phyloP scores from a whole-genome alignment of 1,284 basidiomycete species.

The Fistulinella cinereoalba region DNA sequence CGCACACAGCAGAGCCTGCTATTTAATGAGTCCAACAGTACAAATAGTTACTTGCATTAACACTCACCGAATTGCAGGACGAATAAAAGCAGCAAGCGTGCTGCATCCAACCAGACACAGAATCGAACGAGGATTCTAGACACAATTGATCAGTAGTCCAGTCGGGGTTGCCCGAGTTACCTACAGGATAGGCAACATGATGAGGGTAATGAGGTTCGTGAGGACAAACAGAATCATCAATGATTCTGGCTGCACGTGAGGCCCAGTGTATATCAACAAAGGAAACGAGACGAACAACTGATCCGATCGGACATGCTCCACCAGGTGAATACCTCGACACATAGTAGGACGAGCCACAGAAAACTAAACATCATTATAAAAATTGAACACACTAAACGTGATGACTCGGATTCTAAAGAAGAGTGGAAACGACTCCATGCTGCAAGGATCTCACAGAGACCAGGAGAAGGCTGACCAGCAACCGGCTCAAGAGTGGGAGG shows the following conservation, averaged over 20 bases:
- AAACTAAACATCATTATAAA: slow-evolving; percentile 40
- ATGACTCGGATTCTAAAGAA: slow-evolving; percentile 41
- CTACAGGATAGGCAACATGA: slow-evolving; percentile 53
- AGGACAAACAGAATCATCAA: slow-evolving; percentile 47
- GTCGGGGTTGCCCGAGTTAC: slow-evolving; percentile 22
- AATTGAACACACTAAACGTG: slow-evolving; percentile 41
- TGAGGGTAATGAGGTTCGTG: slow-evolving; percentile 45
- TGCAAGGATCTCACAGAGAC: slow-evolving; percentile 24
- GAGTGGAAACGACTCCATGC: slow-evolving; percentile 38
- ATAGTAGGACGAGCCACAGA: slow-evolving; percentile 43
- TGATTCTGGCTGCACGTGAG: slow-evolving; percentile 31
- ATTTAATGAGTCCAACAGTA: not conserved
- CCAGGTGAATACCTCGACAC: slow-evolving; percentile 38
- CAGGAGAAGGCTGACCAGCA: slow-evolving; percentile 17
- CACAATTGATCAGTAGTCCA: slow-evolving; percentile 1
- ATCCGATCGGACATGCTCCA: slow-evolving; percentile 40
- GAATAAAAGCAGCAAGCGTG: slow-evolving; percentile 48
- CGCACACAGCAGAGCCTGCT: slow-evolving; percentile 44
- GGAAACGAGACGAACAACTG: slow-evolving; percentile 36
- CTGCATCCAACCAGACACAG: slow-evolving; percentile 55
- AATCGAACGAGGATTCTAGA: slow-evolving; percentile 52
- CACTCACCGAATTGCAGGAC: slow-evolving; percentile 49
- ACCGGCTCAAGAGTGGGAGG: slow-evolving; percentile 15
- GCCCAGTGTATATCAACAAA: not conserved
- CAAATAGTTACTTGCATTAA: not conserved